Conservation (phyloP, 257 asterid genomes). For the Solanum medicagineum region DNA sequence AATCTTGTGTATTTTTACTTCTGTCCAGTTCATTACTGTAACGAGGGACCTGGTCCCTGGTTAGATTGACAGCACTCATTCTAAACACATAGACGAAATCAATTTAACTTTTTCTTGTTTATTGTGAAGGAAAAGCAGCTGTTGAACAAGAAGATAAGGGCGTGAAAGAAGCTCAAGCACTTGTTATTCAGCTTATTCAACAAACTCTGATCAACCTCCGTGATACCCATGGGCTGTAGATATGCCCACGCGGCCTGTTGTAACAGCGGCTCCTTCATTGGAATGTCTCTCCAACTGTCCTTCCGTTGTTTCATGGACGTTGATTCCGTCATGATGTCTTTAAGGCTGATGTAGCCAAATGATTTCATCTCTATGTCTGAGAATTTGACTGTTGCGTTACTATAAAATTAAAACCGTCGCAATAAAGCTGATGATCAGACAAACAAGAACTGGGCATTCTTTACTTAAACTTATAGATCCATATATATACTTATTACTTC, state of each 20-base stretch:
- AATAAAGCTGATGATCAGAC: no score
- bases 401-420: no score
- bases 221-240: conserved; percentile 13
- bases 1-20: no score
- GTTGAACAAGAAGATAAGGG: background rate
- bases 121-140: no score
- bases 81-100: no score
- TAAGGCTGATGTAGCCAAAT: conserved; percentile 45
- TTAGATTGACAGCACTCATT: no score
- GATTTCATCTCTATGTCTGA: conserved; percentile 13
- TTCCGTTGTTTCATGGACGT: conserved; percentile 8
- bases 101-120: no score
- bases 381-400: background rate
- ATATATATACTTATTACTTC: no score
- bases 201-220: conserved; percentile 10
- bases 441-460: no score
- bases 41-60: no score
- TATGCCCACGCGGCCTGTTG: conserved; percentile 91
- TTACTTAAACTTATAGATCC: no score
- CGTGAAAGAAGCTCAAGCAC: conserved; percentile 8
- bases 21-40: no score
- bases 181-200: conserved; percentile 6
- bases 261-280: conserved; percentile 63
- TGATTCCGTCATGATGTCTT: conserved; percentile 38
- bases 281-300: conserved; percentile 65